Evolutionary conservation across 2,329 filamentous ascomycete species (phyloP), one percentile per base, ranked within the genome.

Genomic region (Fusarium camptoceras): DNA sequence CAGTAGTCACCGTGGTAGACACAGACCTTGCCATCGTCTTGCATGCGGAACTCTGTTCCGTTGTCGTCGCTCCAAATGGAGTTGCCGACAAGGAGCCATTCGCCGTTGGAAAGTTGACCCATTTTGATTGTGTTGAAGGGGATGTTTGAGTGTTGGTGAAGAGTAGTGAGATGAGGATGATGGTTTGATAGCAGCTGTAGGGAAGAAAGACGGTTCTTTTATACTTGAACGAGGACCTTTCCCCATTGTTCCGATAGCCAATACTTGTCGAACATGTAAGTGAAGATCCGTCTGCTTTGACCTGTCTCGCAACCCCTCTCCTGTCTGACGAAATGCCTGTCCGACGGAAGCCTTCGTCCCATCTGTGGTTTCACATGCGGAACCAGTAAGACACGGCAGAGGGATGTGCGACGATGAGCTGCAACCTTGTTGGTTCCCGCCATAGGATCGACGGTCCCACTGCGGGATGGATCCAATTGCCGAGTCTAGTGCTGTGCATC

Each of bases 1-100:
- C 62, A 65, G 14, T 48, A 9, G 6, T 55, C 51, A 4, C 39
- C 47, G 6, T 49, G 48, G 31, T 65, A 65, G 28, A 65, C 46
- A 16, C 24, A 34, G 34, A 64, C 20, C 15, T 65, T 64, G 10
- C 62, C 62, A 6, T 65, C 59, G 3, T 65, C 18, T 41, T 64
- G 53, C 62, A 65, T 65, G 30, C 54, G 54, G 9, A 58, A 42
- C 22, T 65, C 59, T 4, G 56, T 55, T 16, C 30, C 56, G 3
- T 37, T 25, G n/a, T 65, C 59, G 8, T 62, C 47, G 18, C 41
- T 64, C n/a, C 24, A 63, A 16, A 63, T 46, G 47, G 59, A 64
- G 9, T 64, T 39, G 16, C 62, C 62, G 16, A 39, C 28, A n/a
- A 51, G 46, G 20, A 65, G 62, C 62, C 62, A 65, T 6, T 65